Evolutionary conservation across 306 rosid genomes (phyloP).

Genomic region (Canavalia gladiata): DNA sequence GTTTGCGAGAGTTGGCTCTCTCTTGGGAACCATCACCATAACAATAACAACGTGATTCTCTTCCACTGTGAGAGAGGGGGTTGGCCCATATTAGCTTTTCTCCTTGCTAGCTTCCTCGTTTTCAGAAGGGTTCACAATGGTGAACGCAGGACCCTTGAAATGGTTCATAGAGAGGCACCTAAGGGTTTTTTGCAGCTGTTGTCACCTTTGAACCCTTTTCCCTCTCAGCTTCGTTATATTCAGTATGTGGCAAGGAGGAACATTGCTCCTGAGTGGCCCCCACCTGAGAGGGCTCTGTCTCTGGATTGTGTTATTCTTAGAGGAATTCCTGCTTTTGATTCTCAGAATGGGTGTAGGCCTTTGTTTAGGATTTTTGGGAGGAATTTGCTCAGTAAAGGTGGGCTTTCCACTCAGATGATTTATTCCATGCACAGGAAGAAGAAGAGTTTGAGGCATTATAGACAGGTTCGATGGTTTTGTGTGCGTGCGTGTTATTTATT

Average conservation of each 20-base stretch:
- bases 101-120: constrained; percentile 77
- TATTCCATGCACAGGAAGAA: constrained; percentile 91
- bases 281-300: constrained; percentile 91
- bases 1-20: constrained; percentile 89
- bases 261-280: constrained; percentile 90
- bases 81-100: constrained; percentile 94
- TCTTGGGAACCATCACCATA: constrained; percentile 63
- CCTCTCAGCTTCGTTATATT: constrained; percentile 93
- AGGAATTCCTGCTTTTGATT: constrained; percentile 86
- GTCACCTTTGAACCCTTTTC: constrained; percentile 90
- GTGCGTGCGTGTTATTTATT: constrained; percentile 16
- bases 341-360: constrained; percentile 89
- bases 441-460: constrained; percentile 72
- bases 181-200: constrained; percentile 86
- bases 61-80: constrained; percentile 98
- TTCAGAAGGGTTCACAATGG: constrained; percentile 78
- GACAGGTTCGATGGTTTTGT: constrained; percentile 62
- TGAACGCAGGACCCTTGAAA: constrained; percentile 84
- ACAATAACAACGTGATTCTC: constrained; percentile 64
- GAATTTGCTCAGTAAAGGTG: constrained; percentile 84
- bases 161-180: constrained; percentile 94
- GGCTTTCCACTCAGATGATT: constrained; percentile 87
- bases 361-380: constrained; percentile 87
- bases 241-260: constrained; percentile 96
- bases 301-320: constrained; percentile 90